Evolutionary conservation across 352 stramenopile genomes (phyloP).

Genomic region (Phytopythium helicoides): DNA sequence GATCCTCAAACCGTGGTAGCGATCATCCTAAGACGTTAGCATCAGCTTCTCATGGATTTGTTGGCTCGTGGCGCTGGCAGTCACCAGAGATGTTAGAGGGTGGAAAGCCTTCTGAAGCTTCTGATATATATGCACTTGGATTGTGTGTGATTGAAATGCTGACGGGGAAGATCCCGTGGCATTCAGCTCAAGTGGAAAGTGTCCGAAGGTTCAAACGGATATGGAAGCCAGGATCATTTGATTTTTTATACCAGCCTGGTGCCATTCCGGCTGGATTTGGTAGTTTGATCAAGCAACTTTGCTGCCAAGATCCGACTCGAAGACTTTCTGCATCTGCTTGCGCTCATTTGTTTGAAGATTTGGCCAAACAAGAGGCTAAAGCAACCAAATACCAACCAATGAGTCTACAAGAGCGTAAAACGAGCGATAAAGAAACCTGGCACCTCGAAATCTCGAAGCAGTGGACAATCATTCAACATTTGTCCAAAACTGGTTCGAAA

Average conservation of each 20-base stretch:
- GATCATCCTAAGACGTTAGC: slow-evolving; percentile 13
- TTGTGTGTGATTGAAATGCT: neutral
- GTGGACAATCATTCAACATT: neutral
- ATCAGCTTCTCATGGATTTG: slow-evolving; percentile 14
- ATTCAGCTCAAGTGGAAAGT: neutral
- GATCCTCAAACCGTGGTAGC: neutral
- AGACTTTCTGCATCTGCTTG: neutral
- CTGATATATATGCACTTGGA: slow-evolving; percentile 2
- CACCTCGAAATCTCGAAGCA: neutral
- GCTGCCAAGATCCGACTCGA: neutral
- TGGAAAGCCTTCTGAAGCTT: neutral
- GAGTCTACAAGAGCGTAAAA: neutral
- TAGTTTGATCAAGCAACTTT: neutral
- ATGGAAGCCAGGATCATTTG: neutral
- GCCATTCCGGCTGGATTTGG: neutral
- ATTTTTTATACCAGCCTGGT: neutral
- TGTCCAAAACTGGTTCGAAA: neutral
- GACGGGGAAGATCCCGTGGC: neutral
- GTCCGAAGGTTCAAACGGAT: neutral
- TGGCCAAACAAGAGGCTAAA: neutral
- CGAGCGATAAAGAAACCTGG: neutral
- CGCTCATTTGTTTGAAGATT: neutral
- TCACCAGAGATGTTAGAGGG: neutral
- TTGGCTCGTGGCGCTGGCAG: neutral
- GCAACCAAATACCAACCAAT: too few species aligned